Evolutionary conservation across 1,284 basidiomycete species (phyloP), one percentile per base, ranked within the genome.

Genomic region (Ganoderma lingzhi): DNA sequence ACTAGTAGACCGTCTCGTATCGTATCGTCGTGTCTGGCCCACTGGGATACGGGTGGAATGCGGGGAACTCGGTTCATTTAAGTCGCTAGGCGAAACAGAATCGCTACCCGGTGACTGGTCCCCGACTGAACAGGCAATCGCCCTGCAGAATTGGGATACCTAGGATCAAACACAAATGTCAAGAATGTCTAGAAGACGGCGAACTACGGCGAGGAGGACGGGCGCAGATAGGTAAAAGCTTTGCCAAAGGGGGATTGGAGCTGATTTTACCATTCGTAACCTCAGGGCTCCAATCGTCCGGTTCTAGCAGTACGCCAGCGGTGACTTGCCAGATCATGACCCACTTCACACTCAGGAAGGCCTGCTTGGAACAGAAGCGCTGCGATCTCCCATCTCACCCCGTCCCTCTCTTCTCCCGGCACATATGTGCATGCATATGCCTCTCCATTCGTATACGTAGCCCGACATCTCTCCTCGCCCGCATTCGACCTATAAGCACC

Each of bases 281-380:
- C 51, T 48, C 63, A 65, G 60, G 67, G 67, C 39, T 53, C 67
- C 63, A 65, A 69, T 65, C 63, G 67, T 45, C 37, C 15, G 67
- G 63, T n/a, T 58, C 41, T 23, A 19, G 17, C 32, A 32, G 41
- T 51, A 17, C 32, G 32, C 10, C 35, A 51, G 42, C 39, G 41
- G 42, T 23, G 39, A 44, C 23, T n/a, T 28, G 53, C 61, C 19
- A 35, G 66, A 63, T 63, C 62, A 55, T 55, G 44, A 39, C 60
- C 19, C 51, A 48, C 55, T 53, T 48, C 51, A 60, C 30, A 19
- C 44, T 42, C 44, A 44, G 44, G 55, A 58, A 58, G 32, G 42
- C 64, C 32, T n/a, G n/a, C 51, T 55, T 42, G 51, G 56, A 59
- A 59, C 35, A 59, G 56, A 59, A 59, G 56, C 37, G 17, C 35